Percentiles rank a stretch among this genome's conserved stretches.
Evolutionary conservation across 2,329 filamentous ascomycete species (phyloP).

Genomic region (Beauveria brongniartii): DNA sequence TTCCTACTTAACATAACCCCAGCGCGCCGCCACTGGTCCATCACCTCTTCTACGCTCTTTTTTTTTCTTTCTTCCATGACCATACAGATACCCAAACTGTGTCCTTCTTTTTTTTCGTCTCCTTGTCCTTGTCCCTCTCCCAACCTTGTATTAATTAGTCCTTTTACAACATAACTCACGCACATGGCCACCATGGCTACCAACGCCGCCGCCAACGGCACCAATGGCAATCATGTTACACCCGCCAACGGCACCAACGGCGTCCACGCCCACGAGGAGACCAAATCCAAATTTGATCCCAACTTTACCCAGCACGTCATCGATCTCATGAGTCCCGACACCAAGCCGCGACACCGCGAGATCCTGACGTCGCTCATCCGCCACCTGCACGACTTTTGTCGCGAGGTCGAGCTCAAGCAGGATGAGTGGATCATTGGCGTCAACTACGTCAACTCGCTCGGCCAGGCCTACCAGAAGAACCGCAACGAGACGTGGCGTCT

Average conservation of each 20-base stretch:
- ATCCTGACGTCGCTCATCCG: constrained; percentile 57
- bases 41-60: background rate
- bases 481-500: constrained; percentile 69
- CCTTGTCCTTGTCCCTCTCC: no score
- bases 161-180: background rate
- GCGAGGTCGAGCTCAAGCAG: constrained; percentile 67
- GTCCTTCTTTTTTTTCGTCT: no score
- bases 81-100: background rate
- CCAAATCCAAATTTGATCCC: constrained; percentile 53
- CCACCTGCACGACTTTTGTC: constrained; percentile 71
- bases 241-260: constrained; percentile 14
- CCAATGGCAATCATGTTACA: constrained; percentile 14
- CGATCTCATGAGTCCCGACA: constrained; percentile 64
- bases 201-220: constrained; percentile 5
- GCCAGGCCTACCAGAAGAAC: constrained; percentile 58
- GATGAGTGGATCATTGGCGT: constrained; percentile 74
- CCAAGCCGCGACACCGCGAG: constrained; percentile 53
- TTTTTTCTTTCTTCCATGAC: no score
- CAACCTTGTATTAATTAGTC: no score
- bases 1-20: background rate
- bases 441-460: constrained; percentile 66
- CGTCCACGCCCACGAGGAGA: constrained; percentile 19
- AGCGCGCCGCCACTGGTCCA: background rate
- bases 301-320: constrained; percentile 69
- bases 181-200: background rate